These are phyloP conservation scores for Rutstroemia sp. DNA, from an alignment of 2,329 filamentous ascomycete genomes.

Conservation along the genomic window DNA sequence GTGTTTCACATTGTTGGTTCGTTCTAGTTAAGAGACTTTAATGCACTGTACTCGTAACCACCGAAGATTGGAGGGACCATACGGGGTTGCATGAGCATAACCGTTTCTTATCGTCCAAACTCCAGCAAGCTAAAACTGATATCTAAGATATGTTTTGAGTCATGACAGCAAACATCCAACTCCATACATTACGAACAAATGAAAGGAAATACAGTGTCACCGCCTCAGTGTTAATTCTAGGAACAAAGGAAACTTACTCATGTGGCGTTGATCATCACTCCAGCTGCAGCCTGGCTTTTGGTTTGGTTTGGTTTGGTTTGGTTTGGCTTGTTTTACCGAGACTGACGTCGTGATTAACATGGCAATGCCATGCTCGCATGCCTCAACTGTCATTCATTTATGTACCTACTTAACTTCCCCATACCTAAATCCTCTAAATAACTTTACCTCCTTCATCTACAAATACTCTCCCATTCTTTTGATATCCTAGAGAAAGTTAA, in stretches of 20 bases:
- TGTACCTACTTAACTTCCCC: background rate
- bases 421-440: background rate
- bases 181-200: no score
- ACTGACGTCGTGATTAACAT: background rate
- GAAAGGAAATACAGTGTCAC: no score
- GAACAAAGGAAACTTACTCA: no score
- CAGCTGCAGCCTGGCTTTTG: background rate
- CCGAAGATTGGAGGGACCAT: constrained; percentile 13
- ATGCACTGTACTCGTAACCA: no score
- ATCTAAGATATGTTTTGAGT: no score
- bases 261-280: background rate
- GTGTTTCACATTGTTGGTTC: no score
- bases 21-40: no score
- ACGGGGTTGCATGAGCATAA: no score
- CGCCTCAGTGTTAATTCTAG: no score
- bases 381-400: background rate
- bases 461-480: background rate
- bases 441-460: background rate
- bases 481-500: background rate
- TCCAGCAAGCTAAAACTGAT: no score
- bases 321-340: background rate
- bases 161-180: constrained; percentile 3
- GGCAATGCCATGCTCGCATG: background rate
- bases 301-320: background rate
- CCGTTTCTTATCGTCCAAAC: no score